Percentiles rank a stretch among this genome's conserved stretches.
phyloP scores from a whole-genome alignment of 305 asterid genomes.

The Striga hermonthica region DNA sequence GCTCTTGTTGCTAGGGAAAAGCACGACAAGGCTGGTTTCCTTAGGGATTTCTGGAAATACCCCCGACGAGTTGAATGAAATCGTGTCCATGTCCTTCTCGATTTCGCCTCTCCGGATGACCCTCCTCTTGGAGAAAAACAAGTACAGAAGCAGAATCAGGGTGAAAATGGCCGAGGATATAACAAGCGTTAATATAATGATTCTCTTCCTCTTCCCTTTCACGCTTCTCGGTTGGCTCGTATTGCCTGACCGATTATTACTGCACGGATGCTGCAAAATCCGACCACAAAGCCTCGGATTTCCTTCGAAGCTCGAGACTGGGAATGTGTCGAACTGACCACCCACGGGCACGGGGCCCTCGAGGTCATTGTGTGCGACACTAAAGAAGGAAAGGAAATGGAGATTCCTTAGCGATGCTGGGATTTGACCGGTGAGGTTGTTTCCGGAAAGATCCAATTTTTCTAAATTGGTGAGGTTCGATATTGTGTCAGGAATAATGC shows the following conservation, averaged over 20 bases:
- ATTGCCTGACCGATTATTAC: constrained; percentile 30
- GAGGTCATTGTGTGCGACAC: constrained; percentile 62
- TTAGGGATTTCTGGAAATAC: constrained; percentile 54
- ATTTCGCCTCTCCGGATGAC: constrained; percentile 45
- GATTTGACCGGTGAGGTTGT: constrained; percentile 58
- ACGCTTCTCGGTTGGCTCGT: constrained; percentile 28
- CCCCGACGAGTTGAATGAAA: constrained; percentile 74
- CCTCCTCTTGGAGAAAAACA: constrained; percentile 69
- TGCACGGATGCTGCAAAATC: constrained; percentile 49
- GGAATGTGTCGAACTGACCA: constrained; percentile 68
- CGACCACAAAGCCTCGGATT: constrained; percentile 67
- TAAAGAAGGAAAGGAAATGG: constrained; percentile 65
- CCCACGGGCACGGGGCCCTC: constrained; percentile 66
- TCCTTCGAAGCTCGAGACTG: constrained; percentile 59
- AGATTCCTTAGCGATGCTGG: constrained; percentile 59
- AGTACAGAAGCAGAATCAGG: constrained; percentile 52
- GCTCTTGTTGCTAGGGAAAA: constrained; percentile 67
- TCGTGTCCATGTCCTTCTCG: constrained; percentile 47
- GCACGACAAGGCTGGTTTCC: constrained; percentile 65
- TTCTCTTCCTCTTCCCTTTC: constrained; percentile 49
- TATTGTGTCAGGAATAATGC: constrained; percentile 57
- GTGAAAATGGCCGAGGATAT: constrained; percentile 65
- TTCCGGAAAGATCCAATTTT: constrained; percentile 55
- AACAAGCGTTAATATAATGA: constrained; percentile 58
- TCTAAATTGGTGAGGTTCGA: constrained; percentile 64